Evolutionary conservation across 2,329 filamentous ascomycete genomes (phyloP), one percentile per base, ranked within the genome.

Genomic region (Calonectria hongkongensis): DNA sequence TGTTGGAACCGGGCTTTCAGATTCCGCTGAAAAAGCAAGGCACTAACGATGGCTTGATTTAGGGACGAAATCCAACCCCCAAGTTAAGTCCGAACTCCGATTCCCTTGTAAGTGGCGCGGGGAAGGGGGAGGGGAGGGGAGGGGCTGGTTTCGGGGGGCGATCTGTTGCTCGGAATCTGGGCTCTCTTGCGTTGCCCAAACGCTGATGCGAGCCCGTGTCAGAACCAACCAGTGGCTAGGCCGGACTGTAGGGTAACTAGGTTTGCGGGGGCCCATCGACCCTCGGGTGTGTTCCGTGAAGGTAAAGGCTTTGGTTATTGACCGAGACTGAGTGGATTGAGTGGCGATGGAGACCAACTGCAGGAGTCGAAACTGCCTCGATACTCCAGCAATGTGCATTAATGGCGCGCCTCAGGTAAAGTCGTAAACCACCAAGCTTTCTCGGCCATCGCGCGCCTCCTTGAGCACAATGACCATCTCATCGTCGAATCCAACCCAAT

Each of bases 381-480:
- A 25, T 63, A 28, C 30, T 47, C 50, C 68, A 65, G 70, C 68
- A 30, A 28, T 21, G 43, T 41, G 51, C 30, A 36, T 70, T 33
- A 39, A 51, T 67, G 58, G 56, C 63, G 51, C 16, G 33, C 25
- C 30, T 83, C 78, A 85, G n/a, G 94, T 95, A 84, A 98, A 98
- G 83, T 98, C 94, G 81, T 98, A 98, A 51, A 97, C 92, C 80
- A 96, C 89, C 74, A 98, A 83, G 73, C 93, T 92, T 81, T 96
- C 94, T 47, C 89, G 89, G 1, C 94, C 94, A 30, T 90, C 86
- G 30, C 86, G 83, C 75, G 91, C 90, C 84, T 96, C 94, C 75
- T 94, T 93, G 64, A 98, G 87, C 50, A 98, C 91, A 73, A 98
- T 92, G n/a, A 98, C 94, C 85, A 95, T 95, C 83, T 98, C 94